Conservation (phyloP, 2,329 filamentous ascomycete genomes). For the Ramularia endophylla region DNA sequence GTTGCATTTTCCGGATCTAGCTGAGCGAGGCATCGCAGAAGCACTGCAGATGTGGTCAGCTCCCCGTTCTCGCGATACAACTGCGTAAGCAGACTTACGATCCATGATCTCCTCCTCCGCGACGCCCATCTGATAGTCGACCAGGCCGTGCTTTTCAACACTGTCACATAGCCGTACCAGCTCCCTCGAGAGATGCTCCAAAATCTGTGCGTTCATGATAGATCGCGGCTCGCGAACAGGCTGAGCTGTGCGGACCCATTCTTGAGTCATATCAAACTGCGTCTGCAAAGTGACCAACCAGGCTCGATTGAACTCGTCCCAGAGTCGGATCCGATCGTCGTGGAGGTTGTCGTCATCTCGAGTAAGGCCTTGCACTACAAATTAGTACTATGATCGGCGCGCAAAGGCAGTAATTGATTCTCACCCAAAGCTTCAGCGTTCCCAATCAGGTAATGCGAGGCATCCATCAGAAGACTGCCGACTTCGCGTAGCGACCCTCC, state of each 20-base stretch:
- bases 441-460: slow-evolving; percentile 61
- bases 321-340: slow-evolving; percentile 71
- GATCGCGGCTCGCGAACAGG: slow-evolving; percentile 52
- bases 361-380: slow-evolving; percentile 60
- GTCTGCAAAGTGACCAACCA: slow-evolving; percentile 81
- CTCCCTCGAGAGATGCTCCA: slow-evolving; percentile 77
- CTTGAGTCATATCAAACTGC: slow-evolving; percentile 67
- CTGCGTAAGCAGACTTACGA: slow-evolving; percentile 51
- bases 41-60: slow-evolving; percentile 15
- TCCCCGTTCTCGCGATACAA: not conserved
- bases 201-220: slow-evolving; percentile 60
- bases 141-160: slow-evolving; percentile 84
- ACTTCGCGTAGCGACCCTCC: slow-evolving; percentile 56
- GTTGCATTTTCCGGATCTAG: slow-evolving; percentile 18
- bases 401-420: slow-evolving; percentile 32
- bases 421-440: slow-evolving; percentile 62
- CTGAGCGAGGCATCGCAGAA: slow-evolving; percentile 17
- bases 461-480: slow-evolving; percentile 51
- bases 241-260: slow-evolving; percentile 54
- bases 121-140: slow-evolving; percentile 96
- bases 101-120: slow-evolving; percentile 89
- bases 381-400: slow-evolving; percentile 31
- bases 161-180: slow-evolving; percentile 76
- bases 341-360: slow-evolving; percentile 74
- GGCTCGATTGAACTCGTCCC: slow-evolving; percentile 90